Base-by-base conservation (phyloP, 768 basidiomycete genomes). In the Podaxis mareebaensis region DNA sequence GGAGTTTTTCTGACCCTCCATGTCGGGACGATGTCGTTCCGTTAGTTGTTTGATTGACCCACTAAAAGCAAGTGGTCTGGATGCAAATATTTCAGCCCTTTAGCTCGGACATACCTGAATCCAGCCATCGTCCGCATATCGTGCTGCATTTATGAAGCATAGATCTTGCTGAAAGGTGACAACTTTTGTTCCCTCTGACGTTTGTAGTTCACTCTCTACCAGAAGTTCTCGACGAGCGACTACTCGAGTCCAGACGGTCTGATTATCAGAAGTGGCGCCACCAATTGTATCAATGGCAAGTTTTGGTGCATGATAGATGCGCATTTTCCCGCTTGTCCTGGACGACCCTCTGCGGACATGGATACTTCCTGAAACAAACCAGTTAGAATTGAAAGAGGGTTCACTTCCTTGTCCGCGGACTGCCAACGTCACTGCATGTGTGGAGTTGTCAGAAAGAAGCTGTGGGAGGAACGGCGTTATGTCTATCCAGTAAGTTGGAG, bases 101-200 rank as follows among this genome's bases (percentile, higher is more conserved):
- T 46, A n/a, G 7, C 33, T 33, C 7, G 10, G 15, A n/a, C 44
- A 15, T 46, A 74, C 74, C 70, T 74, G 73, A 12, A 74, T 53
- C 75, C 72, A 75, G 5, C 78, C 70, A 53, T 82, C 67, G 59
- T 86, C 68, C 40, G 78, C 70, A 65, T 85, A 88, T 54, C 75
- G 74, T 64, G 86, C 85, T 8, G 74, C 76, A 66, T 88, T 88
- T 51, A 70, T 71, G 66, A 78, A 88, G 39, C 72, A 30, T 64
- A 87, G 69, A 13, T 74, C 70, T 71, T 89, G 88, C 39, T 78
- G 65, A 71, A 85, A 86, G 7, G 74, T 70, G 4, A 87, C 85
- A 1, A 71, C 65, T 48, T 76, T 86, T 58, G 58, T 70, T 46
- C 75, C 74, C 44, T 85, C 83, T 15, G 85, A 83, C 44, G 80